Percentiles rank a stretch among this genome's conserved stretches.
Conservation (phyloP, 768 basidiomycete species). For the Brasilioporus rufonigricans region DNA sequence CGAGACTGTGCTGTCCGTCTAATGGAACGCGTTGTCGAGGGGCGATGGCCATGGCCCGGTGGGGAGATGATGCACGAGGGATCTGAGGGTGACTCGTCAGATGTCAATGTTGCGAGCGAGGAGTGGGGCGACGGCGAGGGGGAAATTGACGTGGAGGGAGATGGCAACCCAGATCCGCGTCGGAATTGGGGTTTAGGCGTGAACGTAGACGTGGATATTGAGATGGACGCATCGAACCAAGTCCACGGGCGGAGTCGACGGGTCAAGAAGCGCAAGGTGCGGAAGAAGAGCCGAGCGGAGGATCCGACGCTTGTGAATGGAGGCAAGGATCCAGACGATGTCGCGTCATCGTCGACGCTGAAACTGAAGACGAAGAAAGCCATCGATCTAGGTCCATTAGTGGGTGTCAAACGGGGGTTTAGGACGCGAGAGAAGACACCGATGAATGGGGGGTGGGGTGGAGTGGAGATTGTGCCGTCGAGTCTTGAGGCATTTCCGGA, state of each 20-base stretch:
- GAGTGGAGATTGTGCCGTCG: conserved; percentile 53
- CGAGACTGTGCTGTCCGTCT: conserved; percentile 60
- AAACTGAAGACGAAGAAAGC: background rate
- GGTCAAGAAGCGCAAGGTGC: conserved; percentile 20
- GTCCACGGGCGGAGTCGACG: conserved; percentile 3
- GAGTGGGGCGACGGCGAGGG: conserved; percentile 13
- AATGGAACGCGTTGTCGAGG: conserved; percentile 65
- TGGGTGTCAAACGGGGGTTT: conserved; percentile 61
- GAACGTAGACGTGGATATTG: conserved; percentile 25
- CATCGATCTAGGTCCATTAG: conserved; percentile 60
- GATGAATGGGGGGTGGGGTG: conserved; percentile 59
- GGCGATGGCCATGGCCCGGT: conserved; percentile 30
- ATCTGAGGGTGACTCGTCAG: conserved; percentile 22
- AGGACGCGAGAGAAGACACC: conserved; percentile 56
- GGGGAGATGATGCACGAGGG: conserved; percentile 26
- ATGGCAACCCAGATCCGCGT: conserved; percentile 5
- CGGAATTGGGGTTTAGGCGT: conserved; percentile 22
- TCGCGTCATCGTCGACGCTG: background rate
- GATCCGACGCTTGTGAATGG: conserved; percentile 27
- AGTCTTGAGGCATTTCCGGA: conserved; percentile 20
- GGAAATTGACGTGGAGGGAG: conserved; percentile 27
- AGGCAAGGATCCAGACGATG: background rate
- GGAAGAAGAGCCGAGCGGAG: conserved; percentile 21
- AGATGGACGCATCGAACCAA: conserved; percentile 12
- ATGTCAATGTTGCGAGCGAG: conserved; percentile 13